These are phyloP conservation scores for Trichoderma koningiopsis DNA, from an alignment of 2,329 filamentous ascomycete genomes.

Conservation along the genomic window DNA sequence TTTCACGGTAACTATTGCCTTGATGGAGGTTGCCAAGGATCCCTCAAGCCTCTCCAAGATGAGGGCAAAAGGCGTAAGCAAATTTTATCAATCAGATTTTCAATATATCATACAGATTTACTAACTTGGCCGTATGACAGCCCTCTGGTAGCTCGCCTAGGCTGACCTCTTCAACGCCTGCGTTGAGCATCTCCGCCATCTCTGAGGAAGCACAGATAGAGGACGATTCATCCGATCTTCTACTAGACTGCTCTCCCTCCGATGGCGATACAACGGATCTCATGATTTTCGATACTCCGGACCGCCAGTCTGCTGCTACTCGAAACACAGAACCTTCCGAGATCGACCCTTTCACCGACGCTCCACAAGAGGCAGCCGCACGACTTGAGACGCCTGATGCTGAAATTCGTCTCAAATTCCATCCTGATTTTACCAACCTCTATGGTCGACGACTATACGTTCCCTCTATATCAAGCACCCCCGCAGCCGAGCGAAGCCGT, in stretches of 20 bases:
- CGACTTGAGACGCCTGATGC: background rate
- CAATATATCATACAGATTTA: too few relatives aligned
- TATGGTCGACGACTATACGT: background rate
- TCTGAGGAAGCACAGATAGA: background rate
- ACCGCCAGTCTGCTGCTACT: background rate
- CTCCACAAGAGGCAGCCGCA: background rate
- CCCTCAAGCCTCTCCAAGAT: background rate
- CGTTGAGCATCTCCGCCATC: background rate
- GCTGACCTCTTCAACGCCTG: background rate
- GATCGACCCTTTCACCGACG: background rate
- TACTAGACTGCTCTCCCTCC: background rate
- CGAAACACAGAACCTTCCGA: background rate
- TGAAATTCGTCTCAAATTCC: background rate
- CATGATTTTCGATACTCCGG: background rate
- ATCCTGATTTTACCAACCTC: conserved; percentile 1
- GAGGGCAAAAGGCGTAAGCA: background rate
- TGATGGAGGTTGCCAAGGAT: conserved; percentile 1
- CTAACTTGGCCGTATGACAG: background rate
- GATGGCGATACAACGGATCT: background rate
- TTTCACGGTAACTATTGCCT: background rate
- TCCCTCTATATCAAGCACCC: background rate
- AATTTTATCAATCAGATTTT: accelerated
- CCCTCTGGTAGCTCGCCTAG: background rate
- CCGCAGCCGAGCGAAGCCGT: conserved; percentile 27
- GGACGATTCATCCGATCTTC: background rate